phyloP scores from a whole-genome alignment of 345 rosid genomes.

The Noccaea bulbosa region DNA sequence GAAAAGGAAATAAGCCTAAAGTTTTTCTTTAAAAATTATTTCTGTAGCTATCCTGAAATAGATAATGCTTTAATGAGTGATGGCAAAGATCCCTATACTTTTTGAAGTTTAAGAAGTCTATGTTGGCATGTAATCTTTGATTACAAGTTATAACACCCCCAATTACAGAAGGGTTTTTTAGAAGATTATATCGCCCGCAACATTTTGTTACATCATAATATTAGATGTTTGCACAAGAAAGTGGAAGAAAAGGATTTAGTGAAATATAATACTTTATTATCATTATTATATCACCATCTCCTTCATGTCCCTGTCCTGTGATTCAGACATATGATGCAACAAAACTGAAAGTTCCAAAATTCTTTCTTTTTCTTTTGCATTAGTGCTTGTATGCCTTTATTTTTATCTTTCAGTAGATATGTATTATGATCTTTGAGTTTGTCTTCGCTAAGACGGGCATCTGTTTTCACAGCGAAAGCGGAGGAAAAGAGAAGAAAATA shows the following conservation, averaged over 20 bases:
- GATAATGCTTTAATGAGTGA: constrained; percentile 31
- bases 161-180: background rate
- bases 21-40: constrained; percentile 11
- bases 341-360: constrained; percentile 18
- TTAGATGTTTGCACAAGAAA: constrained; percentile 26
- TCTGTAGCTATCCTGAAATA: constrained; percentile 35
- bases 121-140: constrained; percentile 21
- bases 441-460: constrained; percentile 29
- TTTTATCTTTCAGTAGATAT: constrained; percentile 9
- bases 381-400: constrained; percentile 27
- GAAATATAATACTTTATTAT: constrained; percentile 22
- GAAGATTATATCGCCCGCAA: constrained; percentile 23
- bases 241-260: constrained; percentile 18
- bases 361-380: constrained; percentile 9
- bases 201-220: constrained; percentile 35
- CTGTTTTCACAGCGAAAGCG: constrained; percentile 71
- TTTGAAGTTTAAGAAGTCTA: constrained; percentile 17
- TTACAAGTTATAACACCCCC: constrained; percentile 17
- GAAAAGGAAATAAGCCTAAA: constrained; percentile 45
- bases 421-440: constrained; percentile 16
- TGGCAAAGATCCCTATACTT: constrained; percentile 25
- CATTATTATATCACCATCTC: constrained; percentile 9
- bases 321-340: constrained; percentile 28
- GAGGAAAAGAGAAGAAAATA: constrained; percentile 74
- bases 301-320: constrained; percentile 32